These are phyloP conservation scores for Globisporangium paddicum DNA, from an alignment of 352 stramenopile species.

Conservation along the genomic window DNA sequence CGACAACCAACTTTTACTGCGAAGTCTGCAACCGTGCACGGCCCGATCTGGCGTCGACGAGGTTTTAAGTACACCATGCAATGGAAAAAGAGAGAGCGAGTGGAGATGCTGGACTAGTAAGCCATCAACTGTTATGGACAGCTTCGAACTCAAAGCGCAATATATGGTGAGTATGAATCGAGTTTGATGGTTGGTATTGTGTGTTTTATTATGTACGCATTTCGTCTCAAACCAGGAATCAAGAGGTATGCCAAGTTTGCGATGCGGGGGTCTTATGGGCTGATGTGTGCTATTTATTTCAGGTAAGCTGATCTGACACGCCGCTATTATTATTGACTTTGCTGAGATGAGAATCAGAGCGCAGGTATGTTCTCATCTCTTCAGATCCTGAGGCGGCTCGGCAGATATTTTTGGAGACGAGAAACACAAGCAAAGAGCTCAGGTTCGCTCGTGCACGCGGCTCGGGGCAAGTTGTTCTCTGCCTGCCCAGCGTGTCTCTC, in stretches of 20 bases:
- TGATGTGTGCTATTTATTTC: neutral
- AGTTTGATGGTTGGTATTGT: too few relatives aligned
- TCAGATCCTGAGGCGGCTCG: neutral
- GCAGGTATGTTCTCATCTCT: neutral
- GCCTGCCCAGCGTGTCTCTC: neutral
- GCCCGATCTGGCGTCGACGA: slow-evolving; percentile 61
- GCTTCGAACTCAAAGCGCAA: too few relatives aligned
- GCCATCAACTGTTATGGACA: too few relatives aligned
- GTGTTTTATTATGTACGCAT: too few relatives aligned
- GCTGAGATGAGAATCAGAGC: neutral
- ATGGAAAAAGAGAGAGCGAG: too few relatives aligned
- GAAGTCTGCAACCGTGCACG: slow-evolving; percentile 87
- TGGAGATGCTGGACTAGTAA: neutral
- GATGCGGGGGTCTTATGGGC: neutral
- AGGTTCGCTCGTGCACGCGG: neutral
- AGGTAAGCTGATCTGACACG: neutral
- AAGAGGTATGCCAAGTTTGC: neutral
- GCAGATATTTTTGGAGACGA: neutral
- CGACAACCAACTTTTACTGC: slow-evolving; percentile 80
- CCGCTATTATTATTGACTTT: neutral
- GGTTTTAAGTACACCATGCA: slow-evolving; percentile 64
- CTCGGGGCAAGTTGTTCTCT: too few relatives aligned
- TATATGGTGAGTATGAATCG: too few relatives aligned
- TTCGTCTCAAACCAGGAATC: too few relatives aligned
- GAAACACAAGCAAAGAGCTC: neutral